Conservation (phyloP, 495 filamentous ascomycete genomes). For the Coniosporium apollinis region DNA sequence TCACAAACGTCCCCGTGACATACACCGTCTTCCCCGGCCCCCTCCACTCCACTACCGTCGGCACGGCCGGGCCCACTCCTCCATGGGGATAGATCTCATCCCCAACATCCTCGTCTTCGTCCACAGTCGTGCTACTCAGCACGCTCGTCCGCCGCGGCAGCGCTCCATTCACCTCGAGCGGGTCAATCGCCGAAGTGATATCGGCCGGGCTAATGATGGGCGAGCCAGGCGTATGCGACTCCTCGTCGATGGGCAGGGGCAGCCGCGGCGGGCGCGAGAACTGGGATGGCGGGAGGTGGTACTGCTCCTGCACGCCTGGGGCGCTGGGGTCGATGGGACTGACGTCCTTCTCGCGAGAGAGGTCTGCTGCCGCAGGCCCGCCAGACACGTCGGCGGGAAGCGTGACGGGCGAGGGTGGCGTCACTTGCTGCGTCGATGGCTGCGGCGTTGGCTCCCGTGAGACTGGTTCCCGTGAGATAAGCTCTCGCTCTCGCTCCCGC, state of each 20-base stretch:
- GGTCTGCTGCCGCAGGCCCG: neutral
- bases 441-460: no score
- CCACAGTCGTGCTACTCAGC: constrained; percentile 51
- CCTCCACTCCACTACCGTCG: constrained; percentile 70
- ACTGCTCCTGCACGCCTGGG: constrained; percentile 9
- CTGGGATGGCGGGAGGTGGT: constrained; percentile 23
- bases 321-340: constrained; percentile 14
- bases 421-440: no score
- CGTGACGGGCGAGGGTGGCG: neutral
- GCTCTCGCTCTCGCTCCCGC: no score
- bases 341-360: no score
- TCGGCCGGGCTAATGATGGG: constrained; percentile 59
- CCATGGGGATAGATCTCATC: no score
- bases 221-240: constrained; percentile 68
- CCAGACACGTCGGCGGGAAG: neutral
- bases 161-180: constrained; percentile 29
- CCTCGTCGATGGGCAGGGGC: constrained; percentile 82
- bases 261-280: constrained; percentile 67
- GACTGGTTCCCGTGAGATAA: no score
- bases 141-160: constrained; percentile 42
- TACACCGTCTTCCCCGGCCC: constrained; percentile 72
- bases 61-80: constrained; percentile 49
- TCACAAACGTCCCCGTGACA: constrained; percentile 90
- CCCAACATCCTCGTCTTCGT: constrained; percentile 55
- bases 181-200: constrained; percentile 29